Evolutionary conservation across 371 early-diverging fungal genomes (phyloP), one percentile per base, ranked within the genome.

Genomic region (Mucor lusitanicus): DNA sequence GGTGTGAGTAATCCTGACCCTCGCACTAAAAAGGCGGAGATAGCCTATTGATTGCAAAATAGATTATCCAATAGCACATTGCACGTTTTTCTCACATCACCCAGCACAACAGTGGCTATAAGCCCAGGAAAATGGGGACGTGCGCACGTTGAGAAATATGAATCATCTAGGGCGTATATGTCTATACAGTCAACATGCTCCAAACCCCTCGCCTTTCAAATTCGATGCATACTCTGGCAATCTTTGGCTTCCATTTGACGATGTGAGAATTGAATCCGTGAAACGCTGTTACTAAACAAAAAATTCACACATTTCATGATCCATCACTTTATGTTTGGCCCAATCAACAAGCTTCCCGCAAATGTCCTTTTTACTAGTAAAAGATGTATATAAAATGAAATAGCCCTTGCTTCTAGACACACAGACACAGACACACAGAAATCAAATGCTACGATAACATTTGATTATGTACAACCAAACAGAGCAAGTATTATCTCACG

Each of bases 61-160:
- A 50, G 50, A 50, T 46, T 17, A 7, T n/a, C 64, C 64, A 64
- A 64, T 64, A 1, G 42, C 28, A 13, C 5, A 5, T 23, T 15
- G 48, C 65, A 64, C 65, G 65, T 64, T 64, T 46, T 44, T 64
- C 56, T 64, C 42, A 53, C 35, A 25, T 27, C n/a, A 33, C 3
- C 50, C n/a, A 44, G 19, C 37, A 3, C 30, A 42, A 3, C 30
- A 42, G n/a, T 44, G 7, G 44, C 17, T n/a, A 8, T 6, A 44
- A 44, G 19, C 44, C 8, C 44, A 44, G 19, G 44, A 23, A 50
- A 50, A 25, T 37, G 50, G 50, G 50, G 50, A 50, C 50, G 50
- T 50, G 50, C 50, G 50, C 50, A 50, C 50, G 50, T 50, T 50
- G 12, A 50, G 50, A 50, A 23, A 50, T 50, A 25, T 23, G 21